These are phyloP conservation scores for Schoenoplectus triqueter DNA, from an alignment of 202 grass and related monocot genomes.

Conservation along the genomic window DNA sequence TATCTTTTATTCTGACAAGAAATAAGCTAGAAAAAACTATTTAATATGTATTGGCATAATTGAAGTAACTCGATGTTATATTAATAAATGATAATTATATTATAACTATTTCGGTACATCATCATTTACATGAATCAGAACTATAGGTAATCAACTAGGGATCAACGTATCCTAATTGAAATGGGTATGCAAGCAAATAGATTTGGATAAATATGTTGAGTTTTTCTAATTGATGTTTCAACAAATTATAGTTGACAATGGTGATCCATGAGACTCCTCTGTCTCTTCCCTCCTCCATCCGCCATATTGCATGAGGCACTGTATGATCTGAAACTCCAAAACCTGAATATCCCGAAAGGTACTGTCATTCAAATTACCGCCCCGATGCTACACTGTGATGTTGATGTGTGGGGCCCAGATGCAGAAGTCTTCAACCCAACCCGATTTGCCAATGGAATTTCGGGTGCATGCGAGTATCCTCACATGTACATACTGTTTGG, in stretches of 20 bases:
- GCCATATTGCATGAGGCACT: constrained; percentile 54
- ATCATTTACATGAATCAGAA: too few species aligned
- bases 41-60: not conserved
- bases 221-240: too few species aligned
- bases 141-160: too few species aligned
- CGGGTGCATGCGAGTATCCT: constrained; percentile 48
- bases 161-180: too few species aligned
- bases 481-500: constrained; percentile 74
- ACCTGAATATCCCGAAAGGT: constrained; percentile 46
- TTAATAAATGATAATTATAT: too few species aligned
- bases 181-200: too few species aligned
- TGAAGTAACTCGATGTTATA: not conserved
- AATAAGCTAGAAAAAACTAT: not conserved
- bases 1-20: not conserved
- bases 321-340: constrained; percentile 44
- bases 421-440: constrained; percentile 49
- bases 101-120: too few species aligned
- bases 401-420: constrained; percentile 50
- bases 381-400: constrained; percentile 54
- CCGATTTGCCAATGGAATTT: constrained; percentile 56
- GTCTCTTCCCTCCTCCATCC: constrained; percentile 51
- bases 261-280: constrained; percentile 80
- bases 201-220: too few species aligned
- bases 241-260: constrained; percentile 61
- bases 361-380: constrained; percentile 52